Evolutionary conservation across 257 asterid species (phyloP).

Genomic region (Dorcoceras hygrometricum): DNA sequence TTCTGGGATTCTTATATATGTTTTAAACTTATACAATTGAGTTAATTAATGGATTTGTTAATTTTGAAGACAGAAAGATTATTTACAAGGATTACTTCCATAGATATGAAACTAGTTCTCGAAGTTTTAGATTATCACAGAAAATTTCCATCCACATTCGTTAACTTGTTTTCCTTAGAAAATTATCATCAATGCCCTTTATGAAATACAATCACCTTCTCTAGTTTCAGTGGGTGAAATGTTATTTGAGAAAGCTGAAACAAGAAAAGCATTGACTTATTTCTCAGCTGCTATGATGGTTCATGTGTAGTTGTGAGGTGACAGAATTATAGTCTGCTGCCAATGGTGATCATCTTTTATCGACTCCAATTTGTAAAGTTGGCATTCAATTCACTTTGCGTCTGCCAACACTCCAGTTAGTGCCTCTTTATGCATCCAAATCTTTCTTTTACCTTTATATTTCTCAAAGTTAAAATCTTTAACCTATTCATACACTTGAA

Average conservation of each 20-base stretch:
- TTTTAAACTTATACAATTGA: too few relatives aligned
- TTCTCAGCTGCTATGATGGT: background rate
- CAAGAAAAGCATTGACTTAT: background rate
- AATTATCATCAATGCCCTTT: background rate
- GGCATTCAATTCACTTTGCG: background rate
- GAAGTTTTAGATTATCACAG: too few relatives aligned
- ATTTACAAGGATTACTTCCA: too few relatives aligned
- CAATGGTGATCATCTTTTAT: background rate
- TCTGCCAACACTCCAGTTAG: background rate
- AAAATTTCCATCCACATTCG: too few relatives aligned
- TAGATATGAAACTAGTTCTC: too few relatives aligned
- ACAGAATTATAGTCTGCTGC: background rate
- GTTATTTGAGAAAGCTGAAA: background rate
- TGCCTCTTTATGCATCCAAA: background rate
- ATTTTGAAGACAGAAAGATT: too few relatives aligned
- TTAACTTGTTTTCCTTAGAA: too few relatives aligned
- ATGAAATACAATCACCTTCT: background rate
- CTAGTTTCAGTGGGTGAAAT: background rate
- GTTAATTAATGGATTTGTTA: too few relatives aligned
- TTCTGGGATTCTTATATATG: too few relatives aligned
- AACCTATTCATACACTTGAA: too few relatives aligned
- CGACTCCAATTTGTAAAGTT: background rate
- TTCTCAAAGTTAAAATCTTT: too few relatives aligned
- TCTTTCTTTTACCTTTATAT: background rate
- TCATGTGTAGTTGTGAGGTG: background rate